Percentiles rank a stretch among this genome's conserved stretches.
Conservation (phyloP, 139 green algal genomes). For the Yamagishiella unicocca region DNA sequence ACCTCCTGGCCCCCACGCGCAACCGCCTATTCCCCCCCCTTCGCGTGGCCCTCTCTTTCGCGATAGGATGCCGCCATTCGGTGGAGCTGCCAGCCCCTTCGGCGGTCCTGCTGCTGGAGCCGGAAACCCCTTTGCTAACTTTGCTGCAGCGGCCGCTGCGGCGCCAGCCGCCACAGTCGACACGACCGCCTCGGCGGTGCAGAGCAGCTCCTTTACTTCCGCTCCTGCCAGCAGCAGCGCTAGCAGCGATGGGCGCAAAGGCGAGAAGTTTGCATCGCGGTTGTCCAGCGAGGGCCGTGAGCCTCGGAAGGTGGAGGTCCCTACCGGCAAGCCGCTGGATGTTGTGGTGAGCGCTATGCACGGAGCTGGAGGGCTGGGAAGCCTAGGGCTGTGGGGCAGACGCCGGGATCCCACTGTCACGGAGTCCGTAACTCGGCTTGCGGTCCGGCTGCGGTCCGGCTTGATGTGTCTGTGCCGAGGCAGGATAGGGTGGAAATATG, state of each 20-base stretch:
- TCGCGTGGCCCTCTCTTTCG: not conserved
- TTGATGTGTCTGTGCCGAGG: no score
- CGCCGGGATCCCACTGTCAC: no score
- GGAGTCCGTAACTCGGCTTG: no score
- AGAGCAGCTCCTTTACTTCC: not conserved
- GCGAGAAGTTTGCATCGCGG: constrained; percentile 63
- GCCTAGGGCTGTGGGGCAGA: no score
- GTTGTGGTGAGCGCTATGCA: constrained; percentile 37
- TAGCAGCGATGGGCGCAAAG: constrained; percentile 32
- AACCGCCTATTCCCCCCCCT: no score
- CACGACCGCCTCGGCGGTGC: constrained; percentile 51
- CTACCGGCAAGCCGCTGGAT: constrained; percentile 39
- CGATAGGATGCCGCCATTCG: constrained; percentile 42
- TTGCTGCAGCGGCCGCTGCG: constrained; percentile 42
- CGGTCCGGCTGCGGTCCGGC: no score
- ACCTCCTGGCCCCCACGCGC: no score
- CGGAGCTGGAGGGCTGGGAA: no score
- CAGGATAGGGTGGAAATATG: no score
- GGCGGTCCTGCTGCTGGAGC: not conserved
- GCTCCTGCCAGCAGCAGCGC: constrained; percentile 15
- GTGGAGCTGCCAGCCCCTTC: constrained; percentile 23
- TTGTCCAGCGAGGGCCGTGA: constrained; percentile 40
- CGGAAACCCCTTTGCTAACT: constrained; percentile 54
- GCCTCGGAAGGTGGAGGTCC: not conserved
- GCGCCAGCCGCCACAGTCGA: constrained; percentile 37